Evolutionary conservation across 768 basidiomycete genomes (phyloP).

Genomic region (Kwoniella heveanensis): DNA sequence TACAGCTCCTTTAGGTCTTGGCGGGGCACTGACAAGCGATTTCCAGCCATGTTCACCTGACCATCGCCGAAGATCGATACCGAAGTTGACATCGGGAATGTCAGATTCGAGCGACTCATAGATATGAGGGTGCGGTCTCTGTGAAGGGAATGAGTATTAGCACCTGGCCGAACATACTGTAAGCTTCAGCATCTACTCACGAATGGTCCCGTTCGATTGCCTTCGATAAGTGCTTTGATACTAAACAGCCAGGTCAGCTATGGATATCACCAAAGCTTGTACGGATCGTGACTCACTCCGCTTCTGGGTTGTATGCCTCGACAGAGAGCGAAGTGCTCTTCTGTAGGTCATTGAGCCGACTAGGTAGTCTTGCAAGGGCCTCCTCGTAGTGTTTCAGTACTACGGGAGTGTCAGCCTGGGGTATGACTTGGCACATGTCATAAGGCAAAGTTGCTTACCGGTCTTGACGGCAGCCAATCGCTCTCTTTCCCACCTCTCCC

Average conservation of each 20-base stretch:
- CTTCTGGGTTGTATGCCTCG: constrained; percentile 83
- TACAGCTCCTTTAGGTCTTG: constrained; percentile 61
- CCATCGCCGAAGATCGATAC: constrained; percentile 89
- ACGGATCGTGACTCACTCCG: constrained; percentile 59
- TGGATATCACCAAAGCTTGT: background rate
- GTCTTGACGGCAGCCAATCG: constrained; percentile 81
- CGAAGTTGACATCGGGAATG: constrained; percentile 82
- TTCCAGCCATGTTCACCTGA: constrained; percentile 74
- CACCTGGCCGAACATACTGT: background rate
- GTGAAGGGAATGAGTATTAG: background rate
- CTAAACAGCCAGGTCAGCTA: constrained; percentile 14
- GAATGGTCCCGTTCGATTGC: constrained; percentile 91
- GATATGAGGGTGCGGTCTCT: constrained; percentile 73
- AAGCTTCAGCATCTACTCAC: constrained; percentile 14
- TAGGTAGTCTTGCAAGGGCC: constrained; percentile 71
- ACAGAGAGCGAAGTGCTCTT: constrained; percentile 75
- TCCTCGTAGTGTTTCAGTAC: constrained; percentile 86
- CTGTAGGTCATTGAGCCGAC: constrained; percentile 66
- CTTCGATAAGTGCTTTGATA: constrained; percentile 74
- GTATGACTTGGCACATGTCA: constrained; percentile 4
- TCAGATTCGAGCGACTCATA: constrained; percentile 71
- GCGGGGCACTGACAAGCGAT: constrained; percentile 56
- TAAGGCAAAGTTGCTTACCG: constrained; percentile 58
- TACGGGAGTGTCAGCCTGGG: constrained; percentile 46
- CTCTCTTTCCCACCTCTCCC: constrained; percentile 85